Evolutionary conservation across 164 flowering plant species (phyloP), one percentile per base, ranked within the genome.

Genomic region (Cinnamomum chago): DNA sequence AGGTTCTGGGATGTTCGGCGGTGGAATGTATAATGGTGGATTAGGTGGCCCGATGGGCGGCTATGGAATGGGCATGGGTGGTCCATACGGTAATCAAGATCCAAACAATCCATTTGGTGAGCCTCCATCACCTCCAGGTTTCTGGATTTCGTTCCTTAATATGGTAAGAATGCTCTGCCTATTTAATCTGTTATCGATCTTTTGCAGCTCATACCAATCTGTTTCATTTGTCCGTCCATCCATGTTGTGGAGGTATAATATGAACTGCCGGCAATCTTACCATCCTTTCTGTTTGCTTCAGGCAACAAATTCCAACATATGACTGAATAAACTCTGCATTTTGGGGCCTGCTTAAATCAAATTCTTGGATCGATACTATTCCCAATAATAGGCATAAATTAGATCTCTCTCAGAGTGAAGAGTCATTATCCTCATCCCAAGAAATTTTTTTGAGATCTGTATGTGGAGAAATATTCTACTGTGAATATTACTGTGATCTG

Each of bases 71-170:
- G 87, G 87, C 25, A 82, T 88, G 93, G 92, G 88, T 68, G 90
- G 87, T 62, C 83, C 87, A 30, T 84, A 78, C 78, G 97, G 93
- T 14, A 88, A 78, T 71, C 90, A 90, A 80, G 99, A 92, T 87
- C 99, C 98, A 72, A 93, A 95, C 77, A 84, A 93, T 84, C 98
- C 97, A 27, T 87, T 65, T 84, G 97, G 92, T 67, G 81, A 75
- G 58, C 93, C 98, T 68, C 71, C 97, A 50, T 85, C 89, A 64
- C 97, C 98, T 2, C 99, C 99, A 52, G 89, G 97, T 24, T 95
- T 95, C 77, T 95, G 99, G 98, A 81, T 93, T 60, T 93, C 99
- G 51, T 80, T 90, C 67, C 87, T 95, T 72, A 83, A 86, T 17
- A 85, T 86, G 88, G 94, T 90, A 83, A 83, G 90, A 2, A 23